Conservation (phyloP, 2,329 filamentous ascomycete genomes). For the Neophaeococcomyces aloes region DNA sequence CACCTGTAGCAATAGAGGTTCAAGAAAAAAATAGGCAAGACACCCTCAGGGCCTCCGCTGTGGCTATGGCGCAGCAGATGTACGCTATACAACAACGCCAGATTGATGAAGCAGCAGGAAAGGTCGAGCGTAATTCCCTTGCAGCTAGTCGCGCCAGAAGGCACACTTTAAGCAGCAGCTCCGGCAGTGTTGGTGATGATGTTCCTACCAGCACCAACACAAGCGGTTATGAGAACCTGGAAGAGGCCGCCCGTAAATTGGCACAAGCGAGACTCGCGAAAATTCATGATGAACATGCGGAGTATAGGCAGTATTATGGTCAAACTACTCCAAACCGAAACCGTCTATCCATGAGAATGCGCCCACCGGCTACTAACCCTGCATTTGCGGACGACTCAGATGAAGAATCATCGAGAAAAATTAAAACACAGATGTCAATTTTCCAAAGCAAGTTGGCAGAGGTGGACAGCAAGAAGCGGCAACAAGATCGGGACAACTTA, state of each 20-base stretch:
- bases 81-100: constrained; percentile 59
- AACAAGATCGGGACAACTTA: constrained; percentile 62
- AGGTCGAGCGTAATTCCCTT: constrained; percentile 28
- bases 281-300: constrained; percentile 60
- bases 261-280: constrained; percentile 74
- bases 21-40: constrained; percentile 65
- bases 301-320: constrained; percentile 69
- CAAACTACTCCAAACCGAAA: constrained; percentile 41
- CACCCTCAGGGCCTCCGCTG: constrained; percentile 66
- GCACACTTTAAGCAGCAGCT: constrained; percentile 11
- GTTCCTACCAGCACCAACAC: constrained; percentile 7
- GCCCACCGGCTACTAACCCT: constrained; percentile 53
- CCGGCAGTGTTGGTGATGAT: constrained; percentile 4
- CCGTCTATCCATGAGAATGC: constrained; percentile 45
- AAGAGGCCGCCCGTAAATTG: constrained; percentile 77
- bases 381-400: constrained; percentile 54
- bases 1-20: constrained; percentile 59
- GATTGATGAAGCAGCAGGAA: constrained; percentile 38
- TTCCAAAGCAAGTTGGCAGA: constrained; percentile 58
- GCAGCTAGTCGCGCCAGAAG: constrained; percentile 27
- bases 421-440: constrained; percentile 67
- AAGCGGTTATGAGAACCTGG: constrained; percentile 44
- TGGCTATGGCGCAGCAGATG: constrained; percentile 85
- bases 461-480: constrained; percentile 62
- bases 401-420: constrained; percentile 58